Percentiles rank a stretch among this genome's conserved stretches.
Conservation (phyloP, 495 filamentous ascomycete genomes). For the Penicillium macrosclerotiorum region DNA sequence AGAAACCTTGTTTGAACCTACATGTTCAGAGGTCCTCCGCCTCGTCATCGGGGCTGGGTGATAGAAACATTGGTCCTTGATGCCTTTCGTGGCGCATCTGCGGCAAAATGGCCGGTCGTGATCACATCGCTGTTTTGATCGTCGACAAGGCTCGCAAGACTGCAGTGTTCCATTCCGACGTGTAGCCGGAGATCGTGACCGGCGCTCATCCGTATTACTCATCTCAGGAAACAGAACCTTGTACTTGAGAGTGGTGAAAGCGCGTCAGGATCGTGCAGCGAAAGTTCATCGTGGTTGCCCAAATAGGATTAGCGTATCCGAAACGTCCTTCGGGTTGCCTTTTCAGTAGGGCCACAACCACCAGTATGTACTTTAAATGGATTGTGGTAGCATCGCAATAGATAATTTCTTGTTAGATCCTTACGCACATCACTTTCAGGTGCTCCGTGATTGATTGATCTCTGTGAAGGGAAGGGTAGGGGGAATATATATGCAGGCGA, state of each 20-base stretch:
- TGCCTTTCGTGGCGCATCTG: constrained; percentile 34
- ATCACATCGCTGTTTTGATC: constrained; percentile 51
- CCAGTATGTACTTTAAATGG: too few species aligned
- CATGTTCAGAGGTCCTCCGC: constrained; percentile 15
- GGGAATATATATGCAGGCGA: too few species aligned
- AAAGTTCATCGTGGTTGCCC: background rate
- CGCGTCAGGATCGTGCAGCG: background rate
- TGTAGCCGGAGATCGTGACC: constrained; percentile 26
- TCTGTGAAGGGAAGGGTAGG: too few species aligned
- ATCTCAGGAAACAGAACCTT: constrained; percentile 3
- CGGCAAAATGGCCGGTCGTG: constrained; percentile 41
- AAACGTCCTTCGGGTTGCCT: too few species aligned
- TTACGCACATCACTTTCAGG: too few species aligned
- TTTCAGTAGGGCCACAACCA: too few species aligned
- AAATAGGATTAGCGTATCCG: constrained; percentile 14
- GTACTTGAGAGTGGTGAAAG: background rate
- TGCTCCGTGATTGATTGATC: too few species aligned
- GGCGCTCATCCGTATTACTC: constrained; percentile 19
- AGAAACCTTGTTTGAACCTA: constrained; percentile 6
- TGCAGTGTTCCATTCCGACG: constrained; percentile 48
- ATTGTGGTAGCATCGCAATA: too few species aligned
- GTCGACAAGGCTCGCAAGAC: constrained; percentile 54
- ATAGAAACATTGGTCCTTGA: constrained; percentile 37
- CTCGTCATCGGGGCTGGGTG: constrained; percentile 47
- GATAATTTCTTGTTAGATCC: too few species aligned